Evolutionary conservation across 1,139 yeast genomes (phyloP).

Genomic region (Blastobotrys indianensis): DNA sequence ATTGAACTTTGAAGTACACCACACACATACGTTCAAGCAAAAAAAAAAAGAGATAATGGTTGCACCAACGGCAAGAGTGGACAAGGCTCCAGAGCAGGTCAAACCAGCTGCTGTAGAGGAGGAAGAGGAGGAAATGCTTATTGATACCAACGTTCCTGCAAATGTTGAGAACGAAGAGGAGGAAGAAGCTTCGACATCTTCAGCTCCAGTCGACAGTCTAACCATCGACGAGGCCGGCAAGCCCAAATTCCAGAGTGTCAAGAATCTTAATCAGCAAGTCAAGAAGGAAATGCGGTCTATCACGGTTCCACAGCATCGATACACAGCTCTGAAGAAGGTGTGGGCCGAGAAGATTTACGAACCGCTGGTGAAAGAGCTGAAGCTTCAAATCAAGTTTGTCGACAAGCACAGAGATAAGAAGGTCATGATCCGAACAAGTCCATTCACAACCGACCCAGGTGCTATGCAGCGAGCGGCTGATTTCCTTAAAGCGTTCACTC

Average conservation of each 20-base stretch:
- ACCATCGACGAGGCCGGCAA: slow-evolving; percentile 81
- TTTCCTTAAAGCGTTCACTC: slow-evolving; percentile 86
- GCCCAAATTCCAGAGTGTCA: slow-evolving; percentile 78
- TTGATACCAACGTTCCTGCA: slow-evolving; percentile 46
- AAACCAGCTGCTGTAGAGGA: slow-evolving; percentile 22
- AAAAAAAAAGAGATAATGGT: slow-evolving; percentile 42
- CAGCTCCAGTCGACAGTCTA: slow-evolving; percentile 33
- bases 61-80: slow-evolving; percentile 59
- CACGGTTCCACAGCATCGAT: slow-evolving; percentile 93
- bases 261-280: slow-evolving; percentile 59
- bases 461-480: slow-evolving; percentile 98
- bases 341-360: slow-evolving; percentile 86
- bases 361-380: slow-evolving; percentile 89
- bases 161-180: slow-evolving; percentile 23
- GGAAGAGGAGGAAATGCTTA: slow-evolving; percentile 60
- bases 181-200: slow-evolving; percentile 30
- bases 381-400: slow-evolving; percentile 95
- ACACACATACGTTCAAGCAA: neutral
- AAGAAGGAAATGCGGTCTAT: slow-evolving; percentile 83
- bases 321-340: slow-evolving; percentile 80
- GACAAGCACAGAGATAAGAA: slow-evolving; percentile 57
- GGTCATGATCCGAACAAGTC: slow-evolving; percentile 80
- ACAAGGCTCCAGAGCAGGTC: slow-evolving; percentile 16
- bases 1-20: no score
- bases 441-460: slow-evolving; percentile 80